Evolutionary conservation across 2,329 filamentous ascomycete genomes (phyloP), one percentile per base, ranked within the genome.

Genomic region (Fusarium begoniae): DNA sequence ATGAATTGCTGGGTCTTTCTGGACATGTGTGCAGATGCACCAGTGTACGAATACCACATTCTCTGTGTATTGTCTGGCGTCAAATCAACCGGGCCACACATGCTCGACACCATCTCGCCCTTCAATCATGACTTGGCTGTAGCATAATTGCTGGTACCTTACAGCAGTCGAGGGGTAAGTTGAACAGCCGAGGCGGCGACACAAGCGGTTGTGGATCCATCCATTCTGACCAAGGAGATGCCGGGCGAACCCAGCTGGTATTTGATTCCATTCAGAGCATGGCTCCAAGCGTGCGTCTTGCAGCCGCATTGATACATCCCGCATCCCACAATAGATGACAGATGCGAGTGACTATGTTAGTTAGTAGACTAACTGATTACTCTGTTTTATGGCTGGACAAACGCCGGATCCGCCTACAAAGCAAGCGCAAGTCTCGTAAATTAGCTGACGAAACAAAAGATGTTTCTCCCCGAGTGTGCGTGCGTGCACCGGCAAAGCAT

Each of bases 131-230:
- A 48, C 57, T 66, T 63, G 61, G 53, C 32, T 56, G 59, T 71
- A 55, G 59, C 63, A 72, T 65, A 63, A 43, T 54, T 60, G 48
- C 41, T 57, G 71, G 72, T 74, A 75, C 72, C 72, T 74, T 73
- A 72, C 72, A 74, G 69, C 72, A 73, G 60, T 60, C 55, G 68
- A 73, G 68, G 57, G 70, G 66, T 62, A 66, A 71, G 30, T 51
- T 24, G 48, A 35, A 63, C 63, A 69, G 63, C 72, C 66, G 59
- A 70, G 55, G 64, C 65, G 61, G 59, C 64, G 68, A 66, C 63
- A 55, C 67, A 45, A 53, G 47, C 45, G 47, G 63, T 40, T 66
- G 69, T 76, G 71, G 73, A 55, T 64, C 56, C 72, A 53, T 53
- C 48, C 48, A 51, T 51, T 51, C 50, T 53, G 38, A 61, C 67